Evolutionary conservation across 495 filamentous ascomycete genomes (phyloP), one percentile per base, ranked within the genome.

Genomic region (Penicillium desertorum): DNA sequence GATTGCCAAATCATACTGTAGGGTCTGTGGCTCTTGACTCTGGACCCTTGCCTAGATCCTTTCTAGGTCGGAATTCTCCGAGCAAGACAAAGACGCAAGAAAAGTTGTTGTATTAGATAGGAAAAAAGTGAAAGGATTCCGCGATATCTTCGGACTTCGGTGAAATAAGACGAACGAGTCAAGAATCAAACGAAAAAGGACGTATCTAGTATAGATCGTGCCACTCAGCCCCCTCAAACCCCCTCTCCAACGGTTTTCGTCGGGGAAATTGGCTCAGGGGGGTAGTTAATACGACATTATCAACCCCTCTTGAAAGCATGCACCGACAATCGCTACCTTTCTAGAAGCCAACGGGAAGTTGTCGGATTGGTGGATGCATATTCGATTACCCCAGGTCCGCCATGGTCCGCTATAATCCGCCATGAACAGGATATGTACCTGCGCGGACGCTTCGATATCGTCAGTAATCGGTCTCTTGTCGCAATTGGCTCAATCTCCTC

Each of bases 361-460:
- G 56, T 48, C 9, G 47, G 63, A 69, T 69, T 69, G 65, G 63
- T 62, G 54, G 61, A 66, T 55, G 60, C 53, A 20, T 34, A 49
- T 64, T 44, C 32, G 30, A 52, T 69, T 69, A 69, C 66, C 66
- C 66, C 66, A 69, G 66, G 64, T 67, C 66, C 57, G 55, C 58
- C 29, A 39, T 43, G 45, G 53, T 42, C 39, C 39, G 17, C 19
- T 12, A 22, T 10, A 22, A 19, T 20, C 17, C 39, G 54, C 58
- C 43, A 41, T 43, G 43, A 59, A 62, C 61, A 59, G 63, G 63
- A 61, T 64, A 64, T 51, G 66, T 69, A 69, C 66, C 66, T 69
- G 66, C 66, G 66, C 66, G 59, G 60, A 58, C 51, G 12, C 30
- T 48, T 60, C 54, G 61, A 69, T 69, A 69, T 69, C 66, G 64